Evolutionary conservation across 345 rosid genomes (phyloP).

Genomic region (Gossypium sturtianum): DNA sequence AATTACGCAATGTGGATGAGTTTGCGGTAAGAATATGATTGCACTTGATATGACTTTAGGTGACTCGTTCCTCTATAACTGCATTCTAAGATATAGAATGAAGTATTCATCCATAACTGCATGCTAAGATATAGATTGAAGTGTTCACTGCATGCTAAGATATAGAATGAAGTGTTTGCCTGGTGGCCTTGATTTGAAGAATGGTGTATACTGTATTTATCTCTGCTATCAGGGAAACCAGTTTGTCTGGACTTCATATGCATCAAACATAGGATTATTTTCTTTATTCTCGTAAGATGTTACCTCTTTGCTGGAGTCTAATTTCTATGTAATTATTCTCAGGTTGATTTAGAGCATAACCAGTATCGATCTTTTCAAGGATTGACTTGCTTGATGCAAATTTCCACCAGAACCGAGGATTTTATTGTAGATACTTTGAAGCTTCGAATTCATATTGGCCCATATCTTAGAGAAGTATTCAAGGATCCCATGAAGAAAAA

Average conservation of each 20-base stretch:
- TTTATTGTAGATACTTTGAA: slow-evolving; percentile 78
- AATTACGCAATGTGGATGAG: slow-evolving; percentile 50
- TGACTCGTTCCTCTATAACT: background rate
- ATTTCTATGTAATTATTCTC: slow-evolving; percentile 12
- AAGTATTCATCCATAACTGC: background rate
- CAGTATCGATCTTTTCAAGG: slow-evolving; percentile 97
- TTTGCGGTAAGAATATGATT: slow-evolving; percentile 59
- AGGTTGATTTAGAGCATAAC: slow-evolving; percentile 98
- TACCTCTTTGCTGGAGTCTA: background rate
- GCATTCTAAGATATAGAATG: slow-evolving; percentile 2
- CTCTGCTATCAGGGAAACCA: background rate
- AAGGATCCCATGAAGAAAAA: slow-evolving; percentile 87
- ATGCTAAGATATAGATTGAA: slow-evolving; percentile 2
- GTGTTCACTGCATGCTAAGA: background rate
- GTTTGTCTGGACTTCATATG: background rate
- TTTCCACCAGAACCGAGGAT: slow-evolving; percentile 91
- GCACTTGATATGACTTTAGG: background rate
- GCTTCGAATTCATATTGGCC: slow-evolving; percentile 80
- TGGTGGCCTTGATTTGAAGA: background rate
- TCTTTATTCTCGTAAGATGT: background rate
- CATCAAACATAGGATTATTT: background rate
- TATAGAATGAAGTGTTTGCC: slow-evolving; percentile 4
- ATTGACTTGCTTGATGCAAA: slow-evolving; percentile 94
- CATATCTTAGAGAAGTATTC: slow-evolving; percentile 78
- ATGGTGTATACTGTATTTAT: background rate